Conservation (phyloP, 352 stramenopile species). For the Globisporangium echinulatum region DNA sequence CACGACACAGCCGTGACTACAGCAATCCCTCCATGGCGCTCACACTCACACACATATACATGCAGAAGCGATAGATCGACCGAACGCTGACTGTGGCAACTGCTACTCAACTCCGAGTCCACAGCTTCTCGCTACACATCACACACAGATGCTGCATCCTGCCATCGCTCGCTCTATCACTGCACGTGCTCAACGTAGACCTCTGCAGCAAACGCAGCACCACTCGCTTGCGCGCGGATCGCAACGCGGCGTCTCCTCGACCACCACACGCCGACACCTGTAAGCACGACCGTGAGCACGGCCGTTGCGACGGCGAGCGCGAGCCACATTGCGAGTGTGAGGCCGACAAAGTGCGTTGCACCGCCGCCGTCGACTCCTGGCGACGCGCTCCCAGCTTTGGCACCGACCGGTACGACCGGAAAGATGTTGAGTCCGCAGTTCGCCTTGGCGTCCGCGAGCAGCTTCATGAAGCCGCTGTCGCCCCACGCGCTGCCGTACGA, state of each 20-base stretch:
- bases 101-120: too few species aligned
- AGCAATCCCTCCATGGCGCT: too few species aligned
- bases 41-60: too few species aligned
- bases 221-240: slow-evolving; percentile 7
- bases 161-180: neutral
- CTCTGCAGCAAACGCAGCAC: slow-evolving; percentile 7
- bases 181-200: too few species aligned
- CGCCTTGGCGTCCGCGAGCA: slow-evolving; percentile 52
- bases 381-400: slow-evolving; percentile 25
- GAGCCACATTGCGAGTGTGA: slow-evolving; percentile 29
- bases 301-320: slow-evolving; percentile 17
- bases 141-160: too few species aligned
- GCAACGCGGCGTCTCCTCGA: slow-evolving; percentile 1
- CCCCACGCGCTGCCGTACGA: slow-evolving; percentile 69
- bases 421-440: slow-evolving; percentile 78
- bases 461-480: slow-evolving; percentile 52
- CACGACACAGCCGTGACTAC: too few species aligned
- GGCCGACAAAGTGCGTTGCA: slow-evolving; percentile 26
- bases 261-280: slow-evolving; percentile 25
- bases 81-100: too few species aligned
- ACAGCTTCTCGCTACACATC: too few species aligned
- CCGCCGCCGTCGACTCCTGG: slow-evolving; percentile 48
- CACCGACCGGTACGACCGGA: slow-evolving; percentile 54
- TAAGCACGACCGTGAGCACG: slow-evolving; percentile 28
- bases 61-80: too few species aligned